These are phyloP conservation scores for Alternaria ventricosa DNA, from an alignment of 2,329 filamentous ascomycete species.

Conservation along the genomic window DNA sequence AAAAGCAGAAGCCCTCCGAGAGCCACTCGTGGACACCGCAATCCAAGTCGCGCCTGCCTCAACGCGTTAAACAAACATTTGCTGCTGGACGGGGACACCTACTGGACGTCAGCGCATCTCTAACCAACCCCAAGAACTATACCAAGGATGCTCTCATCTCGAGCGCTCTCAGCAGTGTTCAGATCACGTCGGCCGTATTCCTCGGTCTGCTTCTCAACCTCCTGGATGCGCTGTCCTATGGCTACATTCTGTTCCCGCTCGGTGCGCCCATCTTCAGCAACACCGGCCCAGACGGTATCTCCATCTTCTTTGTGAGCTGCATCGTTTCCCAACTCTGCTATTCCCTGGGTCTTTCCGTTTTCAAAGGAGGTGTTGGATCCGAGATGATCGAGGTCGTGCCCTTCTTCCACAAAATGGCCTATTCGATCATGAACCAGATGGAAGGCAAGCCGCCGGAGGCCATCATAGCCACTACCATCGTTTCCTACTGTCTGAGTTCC, in stretches of 20 bases:
- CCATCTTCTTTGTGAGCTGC: slow-evolving; percentile 98
- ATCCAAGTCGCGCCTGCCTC: slow-evolving; percentile 30
- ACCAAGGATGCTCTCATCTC: slow-evolving; percentile 70
- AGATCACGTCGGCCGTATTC: slow-evolving; percentile 82
- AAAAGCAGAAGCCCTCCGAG: slow-evolving; percentile 19
- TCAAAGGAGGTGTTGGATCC: slow-evolving; percentile 89
- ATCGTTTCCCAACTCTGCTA: slow-evolving; percentile 93
- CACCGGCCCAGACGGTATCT: slow-evolving; percentile 91
- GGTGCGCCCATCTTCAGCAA: slow-evolving; percentile 84
- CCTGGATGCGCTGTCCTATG: slow-evolving; percentile 92
- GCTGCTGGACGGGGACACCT: slow-evolving; percentile 29
- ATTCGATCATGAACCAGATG: slow-evolving; percentile 79
- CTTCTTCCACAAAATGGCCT: slow-evolving; percentile 98
- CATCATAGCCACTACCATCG: slow-evolving; percentile 92
- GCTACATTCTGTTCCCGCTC: slow-evolving; percentile 86
- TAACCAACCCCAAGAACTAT: slow-evolving; percentile 74
- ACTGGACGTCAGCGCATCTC: slow-evolving; percentile 31
- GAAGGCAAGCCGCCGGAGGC: slow-evolving; percentile 82
- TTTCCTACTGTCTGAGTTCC: slow-evolving; percentile 87
- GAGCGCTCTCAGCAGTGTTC: slow-evolving; percentile 68
- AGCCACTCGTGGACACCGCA: slow-evolving; percentile 18
- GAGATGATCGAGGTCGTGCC: slow-evolving; percentile 99
- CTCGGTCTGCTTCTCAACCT: slow-evolving; percentile 91
- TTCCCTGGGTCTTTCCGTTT: slow-evolving; percentile 82
- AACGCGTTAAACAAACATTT: slow-evolving; percentile 27